These are phyloP conservation scores for Stagonosporopsis tanaceti DNA, from an alignment of 2,329 filamentous ascomycete genomes.

Conservation along the genomic window DNA sequence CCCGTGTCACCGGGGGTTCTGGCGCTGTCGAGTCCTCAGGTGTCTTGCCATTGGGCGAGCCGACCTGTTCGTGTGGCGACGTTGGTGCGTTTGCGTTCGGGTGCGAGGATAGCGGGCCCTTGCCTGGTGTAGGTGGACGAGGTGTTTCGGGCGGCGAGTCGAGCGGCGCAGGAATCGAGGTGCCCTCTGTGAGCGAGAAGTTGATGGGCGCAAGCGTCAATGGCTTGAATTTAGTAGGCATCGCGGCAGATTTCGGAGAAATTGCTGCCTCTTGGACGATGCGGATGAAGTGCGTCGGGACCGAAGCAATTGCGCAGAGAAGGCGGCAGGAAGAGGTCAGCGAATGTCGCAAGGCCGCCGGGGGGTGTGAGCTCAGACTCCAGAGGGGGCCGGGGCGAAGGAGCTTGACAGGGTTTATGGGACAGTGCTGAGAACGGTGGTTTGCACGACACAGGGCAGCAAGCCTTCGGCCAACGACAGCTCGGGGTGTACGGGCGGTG, in stretches of 20 bases:
- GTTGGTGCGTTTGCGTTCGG: conserved; percentile 47
- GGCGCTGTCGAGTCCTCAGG: conserved; percentile 16
- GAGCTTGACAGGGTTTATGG: conserved; percentile 32
- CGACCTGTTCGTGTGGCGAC: conserved; percentile 33
- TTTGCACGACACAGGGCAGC: conserved; percentile 25
- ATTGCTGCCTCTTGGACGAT: conserved; percentile 10
- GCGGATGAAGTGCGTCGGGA: conserved; percentile 17
- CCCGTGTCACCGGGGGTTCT: conserved; percentile 26
- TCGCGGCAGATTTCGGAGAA: conserved; percentile 24
- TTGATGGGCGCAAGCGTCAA: conserved; percentile 50
- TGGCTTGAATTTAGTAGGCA: conserved; percentile 47
- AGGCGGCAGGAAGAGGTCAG: conserved; percentile 24
- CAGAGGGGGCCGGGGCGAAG: conserved; percentile 37
- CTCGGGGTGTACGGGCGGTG: conserved; percentile 3
- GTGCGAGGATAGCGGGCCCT: conserved; percentile 52
- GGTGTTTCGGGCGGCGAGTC: conserved; percentile 51
- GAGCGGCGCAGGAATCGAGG: conserved; percentile 51
- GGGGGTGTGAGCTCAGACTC: conserved; percentile 36
- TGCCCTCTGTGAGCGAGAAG: conserved; percentile 54
- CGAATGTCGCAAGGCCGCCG: conserved; percentile 27
- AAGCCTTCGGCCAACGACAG: conserved; percentile 8
- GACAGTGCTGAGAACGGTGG: conserved; percentile 19
- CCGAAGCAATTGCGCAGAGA: conserved; percentile 28
- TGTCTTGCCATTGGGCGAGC: conserved; percentile 29
- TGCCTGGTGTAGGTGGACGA: conserved; percentile 49